A percentile compares a stretch with the other conserved stretches of the same genome.
These are phyloP conservation scores for Chenopodium formosanum DNA, from an alignment of 148 eudicot genomes.

Conservation along the genomic window DNA sequence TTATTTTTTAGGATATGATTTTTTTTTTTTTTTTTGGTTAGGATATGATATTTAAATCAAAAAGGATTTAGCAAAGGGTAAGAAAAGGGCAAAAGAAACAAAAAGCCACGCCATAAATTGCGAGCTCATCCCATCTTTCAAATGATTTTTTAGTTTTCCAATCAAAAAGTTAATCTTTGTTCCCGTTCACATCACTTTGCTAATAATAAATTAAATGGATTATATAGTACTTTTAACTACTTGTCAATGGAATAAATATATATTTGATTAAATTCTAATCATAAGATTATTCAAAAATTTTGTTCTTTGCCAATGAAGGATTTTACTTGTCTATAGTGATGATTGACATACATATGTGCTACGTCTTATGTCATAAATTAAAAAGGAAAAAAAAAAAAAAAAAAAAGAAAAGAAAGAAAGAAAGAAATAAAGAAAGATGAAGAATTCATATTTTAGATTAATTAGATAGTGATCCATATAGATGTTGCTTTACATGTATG, in stretches of 20 bases:
- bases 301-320: not conserved
- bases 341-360: not conserved
- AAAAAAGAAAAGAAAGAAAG: no score
- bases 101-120: constrained; percentile 7
- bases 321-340: not conserved
- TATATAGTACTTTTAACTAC: not conserved
- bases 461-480: no score
- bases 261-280: not conserved
- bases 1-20: not conserved
- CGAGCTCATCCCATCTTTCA: constrained; percentile 4
- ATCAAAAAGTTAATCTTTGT: constrained; percentile 29
- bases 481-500: no score
- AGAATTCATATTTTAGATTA: no score
- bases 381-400: no score
- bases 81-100: not conserved
- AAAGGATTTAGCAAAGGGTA: not conserved
- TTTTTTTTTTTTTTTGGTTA: no score
- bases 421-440: no score
- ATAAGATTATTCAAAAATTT: not conserved
- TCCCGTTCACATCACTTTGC: constrained; percentile 22
- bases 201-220: not conserved
- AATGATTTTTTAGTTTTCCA: constrained; percentile 15
- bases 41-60: not conserved
- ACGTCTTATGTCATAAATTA: not conserved
- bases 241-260: not conserved